Evolutionary conservation across 228 moss, liverwort and hornwort species (phyloP), one percentile per base, ranked within the genome.

Genomic region (Sphagnum magellanicum): DNA sequence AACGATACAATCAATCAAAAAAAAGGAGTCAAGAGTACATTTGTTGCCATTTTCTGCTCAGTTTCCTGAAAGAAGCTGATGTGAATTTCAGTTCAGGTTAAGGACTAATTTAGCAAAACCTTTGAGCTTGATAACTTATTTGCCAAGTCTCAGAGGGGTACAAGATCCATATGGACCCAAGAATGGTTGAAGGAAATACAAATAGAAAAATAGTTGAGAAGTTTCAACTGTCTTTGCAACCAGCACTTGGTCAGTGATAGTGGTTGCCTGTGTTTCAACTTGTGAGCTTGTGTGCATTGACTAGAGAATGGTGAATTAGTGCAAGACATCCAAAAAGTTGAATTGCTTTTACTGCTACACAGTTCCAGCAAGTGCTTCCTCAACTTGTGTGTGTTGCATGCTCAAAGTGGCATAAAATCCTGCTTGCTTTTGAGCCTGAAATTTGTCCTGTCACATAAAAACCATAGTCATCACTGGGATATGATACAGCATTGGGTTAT

Each of bases 371-470:
- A 97, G 91, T 50, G 96, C 96, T 74, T 84, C 81, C 77, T 93
- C 96, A 70, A 93, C 96, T 50, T 91, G 96, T 65, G 93, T 74
- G 52, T 93, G 92, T 74, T 93, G 91, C 88, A 97, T 86, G 72
- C 96, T 97, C 46, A 93, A 97, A 59, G 96, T 93, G 67, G 93
- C 96, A 72, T 93, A 97, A 72, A 97, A 93, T 50, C 96, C 96
- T 63, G 93, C 91, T 66, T 63, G 93, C 96, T 59, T 85, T 85
- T 46, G 93, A 89, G 60, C 91, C 91, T 49, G 96, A 92, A 53
- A 96, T 96, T 8, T 93, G 96, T 6, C 96, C 96, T 96, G 81
- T 32, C 3, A 32, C 32, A 32, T 32, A 32, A 32, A 32, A 32
- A 32, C 32, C 32, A 32, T 32, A 32, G 3, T 32, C 3, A 32